phyloP scores from a whole-genome alignment of 2,329 filamentous ascomycete species.

The Atkinsonella hypoxylon region DNA sequence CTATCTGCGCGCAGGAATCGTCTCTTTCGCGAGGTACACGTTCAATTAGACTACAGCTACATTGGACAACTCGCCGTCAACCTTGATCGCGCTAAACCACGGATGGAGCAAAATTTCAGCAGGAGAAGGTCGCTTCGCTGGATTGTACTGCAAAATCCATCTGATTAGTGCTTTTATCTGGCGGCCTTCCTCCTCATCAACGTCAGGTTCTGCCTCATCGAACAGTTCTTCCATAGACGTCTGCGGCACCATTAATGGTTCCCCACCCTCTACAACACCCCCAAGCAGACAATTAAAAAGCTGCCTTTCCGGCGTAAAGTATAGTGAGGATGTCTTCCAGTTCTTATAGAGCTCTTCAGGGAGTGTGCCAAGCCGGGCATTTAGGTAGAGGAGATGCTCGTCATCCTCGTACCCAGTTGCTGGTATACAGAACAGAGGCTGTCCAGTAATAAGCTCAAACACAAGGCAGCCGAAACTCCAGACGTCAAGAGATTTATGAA shows the following conservation, averaged over 20 bases:
- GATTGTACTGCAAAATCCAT: conserved; percentile 20
- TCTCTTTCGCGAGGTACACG: no score
- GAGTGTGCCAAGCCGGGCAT: conserved; percentile 11
- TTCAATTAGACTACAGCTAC: not conserved
- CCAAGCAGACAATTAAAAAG: conserved; percentile 17
- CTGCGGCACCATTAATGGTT: conserved; percentile 14
- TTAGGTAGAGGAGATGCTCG: conserved; percentile 13
- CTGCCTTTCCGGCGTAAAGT: conserved; percentile 15
- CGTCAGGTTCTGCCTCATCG: conserved; percentile 12
- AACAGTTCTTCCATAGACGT: conserved; percentile 16
- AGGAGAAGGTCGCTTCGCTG: conserved; percentile 15
- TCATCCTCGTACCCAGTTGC: conserved; percentile 11
- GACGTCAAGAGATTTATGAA: conserved; percentile 14
- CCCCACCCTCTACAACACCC: conserved; percentile 10
- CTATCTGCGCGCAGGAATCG: no score
- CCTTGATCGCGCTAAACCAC: conserved; percentile 14
- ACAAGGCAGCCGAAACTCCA: conserved; percentile 22
- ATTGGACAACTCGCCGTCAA: conserved; percentile 20
- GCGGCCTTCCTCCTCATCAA: conserved; percentile 14
- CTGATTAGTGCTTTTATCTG: conserved; percentile 17
- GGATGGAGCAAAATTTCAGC: conserved; percentile 18
- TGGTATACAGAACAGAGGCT: conserved; percentile 16
- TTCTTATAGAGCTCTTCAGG: conserved; percentile 10
- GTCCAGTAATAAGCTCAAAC: conserved; percentile 19
- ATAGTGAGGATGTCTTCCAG: conserved; percentile 15